phyloP scores from a whole-genome alignment of 108 stramenopile species.

The Cyclotella sp. region DNA sequence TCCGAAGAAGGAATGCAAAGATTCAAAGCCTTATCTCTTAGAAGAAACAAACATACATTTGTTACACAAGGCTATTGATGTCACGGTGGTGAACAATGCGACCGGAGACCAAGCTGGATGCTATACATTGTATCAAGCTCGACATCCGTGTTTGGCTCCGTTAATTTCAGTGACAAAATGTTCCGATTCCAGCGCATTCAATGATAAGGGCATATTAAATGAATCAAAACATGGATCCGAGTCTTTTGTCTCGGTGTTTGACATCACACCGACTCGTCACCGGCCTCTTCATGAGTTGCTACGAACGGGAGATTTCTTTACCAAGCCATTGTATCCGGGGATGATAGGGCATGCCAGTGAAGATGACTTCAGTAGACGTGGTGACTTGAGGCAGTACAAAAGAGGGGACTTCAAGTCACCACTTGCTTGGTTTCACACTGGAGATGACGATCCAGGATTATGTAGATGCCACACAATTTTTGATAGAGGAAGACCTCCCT shows the following conservation, averaged over 20 bases:
- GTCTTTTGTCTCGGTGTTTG: constrained; percentile 34
- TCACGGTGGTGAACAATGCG: constrained; percentile 16
- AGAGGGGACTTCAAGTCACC: background rate
- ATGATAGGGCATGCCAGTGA: constrained; percentile 25
- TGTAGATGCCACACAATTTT: constrained; percentile 15
- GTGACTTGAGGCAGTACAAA: background rate
- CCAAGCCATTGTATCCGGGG: constrained; percentile 28
- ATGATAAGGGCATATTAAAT: background rate
- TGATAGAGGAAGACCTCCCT: background rate
- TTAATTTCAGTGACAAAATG: constrained; percentile 24
- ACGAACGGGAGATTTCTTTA: constrained; percentile 33
- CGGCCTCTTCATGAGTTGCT: constrained; percentile 32
- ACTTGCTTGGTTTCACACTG: constrained; percentile 19
- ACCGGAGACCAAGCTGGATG: background rate
- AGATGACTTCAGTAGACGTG: background rate
- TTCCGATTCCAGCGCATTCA: background rate
- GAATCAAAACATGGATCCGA: background rate
- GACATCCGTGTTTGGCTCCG: constrained; percentile 40
- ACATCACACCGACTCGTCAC: constrained; percentile 33
- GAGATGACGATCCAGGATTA: constrained; percentile 12
- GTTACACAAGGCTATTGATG: constrained; percentile 21
- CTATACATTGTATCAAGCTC: constrained; percentile 37
- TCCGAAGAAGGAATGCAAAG: background rate
- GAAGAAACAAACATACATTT: constrained; percentile 32
- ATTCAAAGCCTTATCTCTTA: background rate